Base-by-base conservation (phyloP, 345 rosid species). In the Camelina hispida region DNA sequence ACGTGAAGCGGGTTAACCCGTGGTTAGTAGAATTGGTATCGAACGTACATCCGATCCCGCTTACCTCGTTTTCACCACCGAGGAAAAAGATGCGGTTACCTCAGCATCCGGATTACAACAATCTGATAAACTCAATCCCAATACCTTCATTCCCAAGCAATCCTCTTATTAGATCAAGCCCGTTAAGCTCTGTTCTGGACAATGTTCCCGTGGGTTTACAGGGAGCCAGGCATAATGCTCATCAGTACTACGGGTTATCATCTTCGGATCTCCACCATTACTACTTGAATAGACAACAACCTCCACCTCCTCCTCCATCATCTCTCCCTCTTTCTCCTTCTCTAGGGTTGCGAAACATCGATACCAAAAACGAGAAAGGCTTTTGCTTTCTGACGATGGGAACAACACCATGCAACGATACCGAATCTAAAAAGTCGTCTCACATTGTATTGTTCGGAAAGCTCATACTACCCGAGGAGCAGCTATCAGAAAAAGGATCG, bases 161-260 rank as follows among this genome's bases (percentile, higher is more conserved):
- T 78, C 87, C 84, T 14, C 84, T 83, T 34, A 72, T 83, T 63
- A 73, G 82, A 35, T 79, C 85, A 88, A 90, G 86, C 81, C 89
- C 89, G 70, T 78, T 90, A 57, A 72, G 84, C 84, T 85, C 83
- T 80, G 78, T 88, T 79, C 82, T 88, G 56, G 91, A 89, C 75
- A 89, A 85, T 78, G 83, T 85, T 85, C 92, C 97, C 84, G 90
- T 88, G 86, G 94, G 98, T 85, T 87, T 96, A 88, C 99, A 96
- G 99, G 99, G 98, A 96, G 97, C 98, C 99, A 96, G 99, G 99
- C 99, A 96, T 76, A 69, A 62, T 85, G 87, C 92, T 74, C 91
- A 84, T 74, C 92, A 84, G 71, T 85, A 83, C 70, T 87, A 83
- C 66, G 96, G 87, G 83, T 64, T 85, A 86, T 85, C 95, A 81